A percentile compares a stretch with the other conserved stretches of the same genome.
phyloP scores from a whole-genome alignment of 2,329 filamentous ascomycete species.

The Penicillium sp. region DNA sequence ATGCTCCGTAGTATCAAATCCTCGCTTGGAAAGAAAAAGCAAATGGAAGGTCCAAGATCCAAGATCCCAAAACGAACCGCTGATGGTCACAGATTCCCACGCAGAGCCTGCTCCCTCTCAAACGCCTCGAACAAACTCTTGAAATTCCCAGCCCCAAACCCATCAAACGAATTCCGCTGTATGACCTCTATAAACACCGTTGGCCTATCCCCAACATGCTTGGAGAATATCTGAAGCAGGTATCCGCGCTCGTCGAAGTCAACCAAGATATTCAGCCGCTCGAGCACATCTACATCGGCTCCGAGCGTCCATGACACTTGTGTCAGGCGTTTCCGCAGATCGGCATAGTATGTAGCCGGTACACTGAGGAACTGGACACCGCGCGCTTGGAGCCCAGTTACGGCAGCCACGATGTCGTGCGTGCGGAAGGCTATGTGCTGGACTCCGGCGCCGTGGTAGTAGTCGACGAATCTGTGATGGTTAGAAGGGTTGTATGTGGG shows the following conservation, averaged over 20 bases:
- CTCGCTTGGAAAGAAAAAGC: too few relatives aligned
- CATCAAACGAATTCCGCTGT: constrained; percentile 80
- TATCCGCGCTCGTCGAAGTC: constrained; percentile 92
- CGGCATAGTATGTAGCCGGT: constrained; percentile 74
- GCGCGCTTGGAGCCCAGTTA: constrained; percentile 68
- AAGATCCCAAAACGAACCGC: neutral
- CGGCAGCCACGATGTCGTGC: constrained; percentile 68
- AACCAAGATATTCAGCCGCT: constrained; percentile 76
- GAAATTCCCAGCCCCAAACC: constrained; percentile 90
- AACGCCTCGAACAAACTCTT: constrained; percentile 91
- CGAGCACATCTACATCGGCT: constrained; percentile 72
- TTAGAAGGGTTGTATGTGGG: neutral
- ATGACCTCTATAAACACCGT: constrained; percentile 95
- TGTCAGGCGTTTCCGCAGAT: constrained; percentile 67
- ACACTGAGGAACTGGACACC: constrained; percentile 87
- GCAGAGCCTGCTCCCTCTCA: constrained; percentile 78
- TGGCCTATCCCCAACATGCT: constrained; percentile 86
- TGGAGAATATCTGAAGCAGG: constrained; percentile 68
- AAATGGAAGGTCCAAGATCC: too few relatives aligned
- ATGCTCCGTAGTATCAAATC: too few relatives aligned
- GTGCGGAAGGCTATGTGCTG: constrained; percentile 89
- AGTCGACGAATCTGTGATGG: constrained; percentile 56
- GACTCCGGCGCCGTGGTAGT: constrained; percentile 80
- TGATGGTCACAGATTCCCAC: constrained; percentile 66
- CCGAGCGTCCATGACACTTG: constrained; percentile 55